Conservation (phyloP, 2,329 filamentous ascomycete genomes). For the Epichloe amarillans region DNA sequence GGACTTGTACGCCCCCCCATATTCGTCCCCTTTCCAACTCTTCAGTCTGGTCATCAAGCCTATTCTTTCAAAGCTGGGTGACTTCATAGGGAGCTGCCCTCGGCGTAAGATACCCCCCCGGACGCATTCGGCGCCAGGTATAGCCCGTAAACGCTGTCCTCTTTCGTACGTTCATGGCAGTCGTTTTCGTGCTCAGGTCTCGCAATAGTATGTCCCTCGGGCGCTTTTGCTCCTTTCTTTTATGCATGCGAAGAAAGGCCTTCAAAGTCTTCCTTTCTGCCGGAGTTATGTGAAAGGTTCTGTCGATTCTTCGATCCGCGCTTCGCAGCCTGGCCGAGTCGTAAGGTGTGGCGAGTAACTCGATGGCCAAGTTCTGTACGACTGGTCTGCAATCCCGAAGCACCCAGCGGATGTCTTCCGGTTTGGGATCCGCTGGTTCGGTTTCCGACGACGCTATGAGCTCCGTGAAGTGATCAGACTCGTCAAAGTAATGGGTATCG, state of each 20-base stretch:
- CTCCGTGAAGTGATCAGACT: slow-evolving; percentile 60
- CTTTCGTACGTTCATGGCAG: slow-evolving; percentile 70
- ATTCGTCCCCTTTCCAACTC: not conserved
- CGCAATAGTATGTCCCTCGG: slow-evolving; percentile 76
- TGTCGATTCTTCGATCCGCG: slow-evolving; percentile 35
- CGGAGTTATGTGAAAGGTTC: slow-evolving; percentile 18
- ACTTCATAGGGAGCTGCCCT: not conserved
- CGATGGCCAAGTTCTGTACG: slow-evolving; percentile 30
- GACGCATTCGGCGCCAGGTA: slow-evolving; percentile 52
- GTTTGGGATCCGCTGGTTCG: slow-evolving; percentile 16
- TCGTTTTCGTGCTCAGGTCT: slow-evolving; percentile 51
- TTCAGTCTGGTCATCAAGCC: not conserved
- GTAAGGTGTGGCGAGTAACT: slow-evolving; percentile 33
- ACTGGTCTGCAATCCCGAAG: slow-evolving; percentile 25
- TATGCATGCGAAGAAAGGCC: slow-evolving; percentile 37
- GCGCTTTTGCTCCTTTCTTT: slow-evolving; percentile 57
- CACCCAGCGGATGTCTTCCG: slow-evolving; percentile 18
- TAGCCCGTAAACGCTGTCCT: slow-evolving; percentile 80
- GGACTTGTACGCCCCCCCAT: not conserved
- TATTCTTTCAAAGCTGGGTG: not conserved
- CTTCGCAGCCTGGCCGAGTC: slow-evolving; percentile 34
- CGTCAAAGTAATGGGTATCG: slow-evolving; percentile 84
- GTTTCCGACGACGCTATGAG: slow-evolving; percentile 35
- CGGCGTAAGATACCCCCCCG: slow-evolving; percentile 17
- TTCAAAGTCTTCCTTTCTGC: slow-evolving; percentile 31